Conservation (phyloP, 2,329 filamentous ascomycete genomes). For the Fusarium buxicola region DNA sequence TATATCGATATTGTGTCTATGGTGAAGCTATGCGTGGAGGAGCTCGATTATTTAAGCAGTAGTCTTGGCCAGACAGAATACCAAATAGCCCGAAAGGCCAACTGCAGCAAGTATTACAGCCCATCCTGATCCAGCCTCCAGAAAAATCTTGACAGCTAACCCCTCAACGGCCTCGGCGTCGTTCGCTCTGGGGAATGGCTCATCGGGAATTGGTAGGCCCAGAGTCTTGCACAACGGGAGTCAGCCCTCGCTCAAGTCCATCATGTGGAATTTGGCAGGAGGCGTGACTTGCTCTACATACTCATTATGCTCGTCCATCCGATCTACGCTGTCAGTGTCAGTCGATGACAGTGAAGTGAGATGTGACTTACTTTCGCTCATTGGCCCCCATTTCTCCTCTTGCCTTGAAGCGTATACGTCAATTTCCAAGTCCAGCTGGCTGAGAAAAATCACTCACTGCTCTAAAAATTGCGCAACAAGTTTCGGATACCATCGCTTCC, state of each 20-base stretch:
- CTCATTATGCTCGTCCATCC: neutral
- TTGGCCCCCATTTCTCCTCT: neutral
- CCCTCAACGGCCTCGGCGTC: neutral
- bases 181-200: neutral
- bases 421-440: neutral
- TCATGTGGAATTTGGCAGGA: neutral
- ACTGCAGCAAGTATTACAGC: neutral
- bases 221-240: neutral
- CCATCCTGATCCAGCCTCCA: neutral
- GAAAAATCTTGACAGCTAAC: neutral
- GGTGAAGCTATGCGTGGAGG: slow-evolving; percentile 6
- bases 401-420: neutral
- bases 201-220: neutral
- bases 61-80: neutral
- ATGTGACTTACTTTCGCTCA: neutral
- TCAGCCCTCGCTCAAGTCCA: neutral
- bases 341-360: too few relatives aligned
- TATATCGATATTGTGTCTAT: neutral
- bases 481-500: neutral
- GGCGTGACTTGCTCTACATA: neutral
- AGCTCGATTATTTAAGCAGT: too few relatives aligned
- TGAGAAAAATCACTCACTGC: neutral
- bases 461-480: neutral
- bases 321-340: neutral
- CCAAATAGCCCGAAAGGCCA: neutral